Base-by-base conservation (phyloP, 306 rosid genomes). In the cucumber (Cucumis sativus) region DNA sequence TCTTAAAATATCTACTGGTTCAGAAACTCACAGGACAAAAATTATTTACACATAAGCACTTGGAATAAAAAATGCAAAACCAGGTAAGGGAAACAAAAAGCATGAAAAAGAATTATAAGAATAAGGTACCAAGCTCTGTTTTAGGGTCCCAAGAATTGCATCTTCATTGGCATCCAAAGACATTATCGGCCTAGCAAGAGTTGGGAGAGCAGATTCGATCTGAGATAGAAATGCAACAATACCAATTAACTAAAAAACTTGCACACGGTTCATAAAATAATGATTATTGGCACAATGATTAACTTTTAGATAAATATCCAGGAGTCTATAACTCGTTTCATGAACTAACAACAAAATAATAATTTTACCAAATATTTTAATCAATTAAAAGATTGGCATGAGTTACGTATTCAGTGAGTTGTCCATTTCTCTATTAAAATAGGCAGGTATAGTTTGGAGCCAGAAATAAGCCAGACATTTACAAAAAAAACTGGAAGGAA, bases 181-280 rank as follows among this genome's bases (percentile, higher is more conserved):
- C 99, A 95, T 95, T 64, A 95, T 95, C 4, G 99, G 99, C 89
- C 97, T 92, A 17, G 97, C 96, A 79, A 95, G 83, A 79, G 88
- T 88, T 68, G 99, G 99, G 78, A 95, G 96, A 74, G 93, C 99
- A 71, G 99, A 92, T 88, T 95, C 99, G 89, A 95, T 91, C 99
- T 95, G 81, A 56, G 63, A 85, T 74, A 41, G 40, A 79, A 74
- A 76, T 43, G 67, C 69, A 43, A 41, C 16, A 57, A 18, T 3
- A 33, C 35, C 55, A 13, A 51, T 71, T n/a, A 74, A 20, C 41
- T 18, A 30, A 74, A 85, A 77, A 33, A 62, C 68, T 78, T 20
- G 76, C 79, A 77, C 37, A 56, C 5, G 20, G 28, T 15, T 10
- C 58, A 70, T 8, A 25, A 52, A 47, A 35, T 60, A 79, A 61